These are phyloP conservation scores for Andrographis paniculata DNA, from an alignment of 305 asterid species.

Conservation along the genomic window DNA sequence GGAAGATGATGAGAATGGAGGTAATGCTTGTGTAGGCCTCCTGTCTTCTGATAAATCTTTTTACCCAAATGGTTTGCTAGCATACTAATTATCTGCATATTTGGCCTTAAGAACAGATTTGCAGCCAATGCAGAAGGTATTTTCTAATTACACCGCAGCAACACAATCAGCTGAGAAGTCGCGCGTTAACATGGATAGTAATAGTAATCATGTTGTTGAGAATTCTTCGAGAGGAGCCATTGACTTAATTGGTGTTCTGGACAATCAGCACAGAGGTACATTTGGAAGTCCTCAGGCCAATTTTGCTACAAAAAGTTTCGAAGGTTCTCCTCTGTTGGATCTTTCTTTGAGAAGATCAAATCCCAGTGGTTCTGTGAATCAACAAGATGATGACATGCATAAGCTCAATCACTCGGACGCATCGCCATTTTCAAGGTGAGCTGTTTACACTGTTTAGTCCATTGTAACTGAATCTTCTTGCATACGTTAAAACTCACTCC, in stretches of 20 bases:
- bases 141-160: constrained; percentile 19
- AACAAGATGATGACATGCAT: constrained; percentile 47
- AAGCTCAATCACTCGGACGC: constrained; percentile 73
- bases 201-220: constrained; percentile 22
- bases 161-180: constrained; percentile 14
- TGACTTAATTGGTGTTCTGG: constrained; percentile 80
- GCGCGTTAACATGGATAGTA: constrained; percentile 21
- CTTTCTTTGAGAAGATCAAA: constrained; percentile 69
- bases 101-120: constrained; percentile 22
- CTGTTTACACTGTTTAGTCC: not conserved
- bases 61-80: constrained; percentile 3
- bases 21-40: constrained; percentile 21
- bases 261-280: constrained; percentile 35
- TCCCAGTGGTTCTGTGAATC: constrained; percentile 61
- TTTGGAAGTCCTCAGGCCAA: constrained; percentile 28
- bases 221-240: constrained; percentile 56
- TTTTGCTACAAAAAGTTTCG: constrained; percentile 35
- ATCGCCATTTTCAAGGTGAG: constrained; percentile 90
- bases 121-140: constrained; percentile 17
- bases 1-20: constrained; percentile 26
- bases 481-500: not conserved
- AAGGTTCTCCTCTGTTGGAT: constrained; percentile 45
- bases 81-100: constrained; percentile 4
- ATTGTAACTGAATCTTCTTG: not conserved
- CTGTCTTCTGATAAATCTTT: not conserved